These are phyloP conservation scores for Backusella luteola DNA, from an alignment of 192 early-diverging fungal genomes.

Conservation along the genomic window DNA sequence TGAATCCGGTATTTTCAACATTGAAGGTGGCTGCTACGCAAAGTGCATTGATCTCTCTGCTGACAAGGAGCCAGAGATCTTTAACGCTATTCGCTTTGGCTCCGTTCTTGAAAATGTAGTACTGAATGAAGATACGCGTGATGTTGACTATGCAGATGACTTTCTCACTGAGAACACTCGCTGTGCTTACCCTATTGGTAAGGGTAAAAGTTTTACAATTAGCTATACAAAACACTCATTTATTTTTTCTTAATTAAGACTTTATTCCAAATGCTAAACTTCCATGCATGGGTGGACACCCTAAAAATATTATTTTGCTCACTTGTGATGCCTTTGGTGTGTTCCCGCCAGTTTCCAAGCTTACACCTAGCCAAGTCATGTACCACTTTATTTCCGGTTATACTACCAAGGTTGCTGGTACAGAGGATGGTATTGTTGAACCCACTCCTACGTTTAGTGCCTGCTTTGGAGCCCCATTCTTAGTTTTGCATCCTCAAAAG, in stretches of 20 bases:
- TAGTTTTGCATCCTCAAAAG: conserved; percentile 92
- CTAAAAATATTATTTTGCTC: conserved; percentile 91
- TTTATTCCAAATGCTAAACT: conserved; percentile 92
- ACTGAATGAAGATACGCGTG: conserved; percentile 65
- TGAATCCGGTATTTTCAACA: conserved; percentile 94
- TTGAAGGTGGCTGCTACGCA: conserved; percentile 98
- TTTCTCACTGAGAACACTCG: conserved; percentile 93
- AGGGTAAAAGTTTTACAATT: neutral
- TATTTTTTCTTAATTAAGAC: conserved; percentile 39
- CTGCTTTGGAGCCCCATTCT: conserved; percentile 94
- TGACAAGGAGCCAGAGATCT: conserved; percentile 98
- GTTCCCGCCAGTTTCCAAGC: conserved; percentile 85
- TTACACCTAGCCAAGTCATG: conserved; percentile 85
- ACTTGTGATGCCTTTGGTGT: conserved; percentile 98
- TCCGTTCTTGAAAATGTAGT: conserved; percentile 93
- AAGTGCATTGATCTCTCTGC: conserved; percentile 93
- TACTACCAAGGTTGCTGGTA: conserved; percentile 97
- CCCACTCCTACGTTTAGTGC: conserved; percentile 90
- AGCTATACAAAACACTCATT: neutral
- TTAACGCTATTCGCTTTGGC: conserved; percentile 90
- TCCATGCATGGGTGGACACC: conserved; percentile 87
- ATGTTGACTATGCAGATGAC: conserved; percentile 80
- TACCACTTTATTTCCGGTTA: conserved; percentile 98
- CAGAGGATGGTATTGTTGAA: conserved; percentile 92
- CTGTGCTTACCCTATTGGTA: conserved; percentile 86